Base-by-base conservation (phyloP, 176 grass and related monocot species). In the Oryza australiensis region DNA sequence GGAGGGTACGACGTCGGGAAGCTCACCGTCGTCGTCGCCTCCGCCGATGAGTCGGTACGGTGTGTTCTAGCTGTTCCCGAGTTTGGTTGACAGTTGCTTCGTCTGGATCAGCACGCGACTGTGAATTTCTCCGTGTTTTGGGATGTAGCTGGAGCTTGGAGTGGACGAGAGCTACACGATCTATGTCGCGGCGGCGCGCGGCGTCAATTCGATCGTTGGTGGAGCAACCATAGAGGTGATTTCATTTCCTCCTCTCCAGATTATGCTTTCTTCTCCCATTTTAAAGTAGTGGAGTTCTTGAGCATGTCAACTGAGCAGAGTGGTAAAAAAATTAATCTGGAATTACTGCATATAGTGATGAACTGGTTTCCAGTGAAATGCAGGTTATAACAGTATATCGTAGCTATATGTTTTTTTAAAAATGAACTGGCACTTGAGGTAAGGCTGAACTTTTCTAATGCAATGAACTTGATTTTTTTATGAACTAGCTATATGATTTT, bases 151-250 rank as follows among this genome's bases (percentile, higher is more conserved):
- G 27, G 86, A 88, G 62, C 71, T 95, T 28, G 96, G 93, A 29
- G 90, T 93, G 38, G 96, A 98, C 51, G 96, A 98, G 92, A 95
- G 96, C 82, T 98, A 98, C 77, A 66, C 64, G 9, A 88, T 93
- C 78, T 93, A 86, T 38, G 74, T 91, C 49, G 87, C 65, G 6
- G 81, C 73, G 8, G 64, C 73, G 42, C 81, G 60, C 1, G 88
- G 85, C 26, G 64, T 83, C 72, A 79, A 86, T 26, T 88, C 96
- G 10, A 91, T 98, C n/a, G 87, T 98, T 11, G 81, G 66, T 14
- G 96, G 92, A 91, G 93, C 89, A 80, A 90, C 70, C 40, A 90
- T 95, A 80, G 96, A 95, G 90, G 93, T 95, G 66, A 27, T 28
- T 1, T 40, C 0, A 29, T 51, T 30, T 48, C 10, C 14, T 13